phyloP scores from a whole-genome alignment of 2,329 filamentous ascomycete species.

The Colletotrichum endophyticum region DNA sequence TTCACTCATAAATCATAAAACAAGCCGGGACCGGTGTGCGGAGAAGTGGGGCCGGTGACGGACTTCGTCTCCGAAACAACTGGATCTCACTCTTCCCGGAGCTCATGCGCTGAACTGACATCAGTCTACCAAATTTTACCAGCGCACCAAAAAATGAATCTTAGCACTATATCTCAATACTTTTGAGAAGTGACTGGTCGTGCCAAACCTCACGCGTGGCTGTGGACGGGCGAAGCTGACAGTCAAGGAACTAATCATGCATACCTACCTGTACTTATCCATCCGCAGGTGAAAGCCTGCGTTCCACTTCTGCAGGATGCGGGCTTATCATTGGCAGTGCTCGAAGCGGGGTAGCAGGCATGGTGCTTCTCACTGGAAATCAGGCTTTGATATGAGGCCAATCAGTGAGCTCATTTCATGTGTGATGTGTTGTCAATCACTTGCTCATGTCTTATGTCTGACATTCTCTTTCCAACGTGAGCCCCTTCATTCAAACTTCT shows the following conservation, averaged over 20 bases:
- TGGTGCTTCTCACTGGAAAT: not conserved
- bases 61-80: not conserved
- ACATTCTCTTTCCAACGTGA: not conserved
- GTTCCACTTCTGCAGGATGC: not conserved
- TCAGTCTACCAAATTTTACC: not conserved
- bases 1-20: not conserved
- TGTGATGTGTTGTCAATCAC: fast-evolving
- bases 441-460: fast-evolving
- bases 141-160: fast-evolving
- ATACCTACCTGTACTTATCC: too few species aligned
- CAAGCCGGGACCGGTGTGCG: not conserved
- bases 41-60: not conserved
- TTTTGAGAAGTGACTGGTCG: fast-evolving
- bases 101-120: not conserved
- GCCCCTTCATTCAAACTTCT: too few species aligned
- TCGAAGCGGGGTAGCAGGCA: too few species aligned
- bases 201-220: too few species aligned
- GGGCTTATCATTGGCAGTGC: fast-evolving
- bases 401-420: not conserved
- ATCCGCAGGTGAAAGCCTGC: too few species aligned
- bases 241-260: too few species aligned
- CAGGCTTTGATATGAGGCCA: not conserved
- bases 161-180: too few species aligned
- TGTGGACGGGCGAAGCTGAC: too few species aligned
- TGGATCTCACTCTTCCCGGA: not conserved